These are phyloP conservation scores for Flaveria robusta DNA, from an alignment of 129 eudicot genomes.

Conservation along the genomic window DNA sequence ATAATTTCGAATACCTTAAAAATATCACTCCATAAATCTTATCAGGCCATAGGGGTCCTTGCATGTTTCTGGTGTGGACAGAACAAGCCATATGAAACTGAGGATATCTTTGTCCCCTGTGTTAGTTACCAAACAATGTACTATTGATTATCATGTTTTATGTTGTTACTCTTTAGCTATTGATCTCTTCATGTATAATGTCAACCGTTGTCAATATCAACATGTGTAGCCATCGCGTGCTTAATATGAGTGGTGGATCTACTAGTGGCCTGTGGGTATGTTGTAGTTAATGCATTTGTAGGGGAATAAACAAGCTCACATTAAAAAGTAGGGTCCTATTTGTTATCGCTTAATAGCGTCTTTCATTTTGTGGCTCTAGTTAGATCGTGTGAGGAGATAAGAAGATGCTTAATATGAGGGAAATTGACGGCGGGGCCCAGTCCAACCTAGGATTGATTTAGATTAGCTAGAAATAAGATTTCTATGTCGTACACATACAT, in stretches of 20 bases:
- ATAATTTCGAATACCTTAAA: not conserved
- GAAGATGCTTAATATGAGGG: constrained; percentile 8
- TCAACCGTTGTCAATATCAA: constrained; percentile 5
- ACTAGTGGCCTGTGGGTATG: not conserved
- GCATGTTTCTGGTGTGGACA: constrained; percentile 22
- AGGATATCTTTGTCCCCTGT: constrained; percentile 36
- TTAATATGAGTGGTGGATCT: constrained; percentile 5
- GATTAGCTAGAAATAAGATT: constrained; percentile 16
- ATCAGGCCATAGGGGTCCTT: constrained; percentile 22
- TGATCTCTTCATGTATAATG: not conserved
- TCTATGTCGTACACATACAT: not conserved
- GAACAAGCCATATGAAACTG: constrained; percentile 42
- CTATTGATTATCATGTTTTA: constrained; percentile 20
- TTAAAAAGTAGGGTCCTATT: constrained; percentile 5
- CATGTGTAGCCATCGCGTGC: not conserved
- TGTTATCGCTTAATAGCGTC: not conserved
- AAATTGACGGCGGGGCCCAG: not conserved
- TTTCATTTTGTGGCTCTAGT: constrained; percentile 8
- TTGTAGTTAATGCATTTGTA: not conserved
- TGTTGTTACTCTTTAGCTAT: constrained; percentile 3
- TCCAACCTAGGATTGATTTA: constrained; percentile 13
- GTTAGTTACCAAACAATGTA: constrained; percentile 28
- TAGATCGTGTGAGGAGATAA: constrained; percentile 4
- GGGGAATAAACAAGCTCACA: not conserved
- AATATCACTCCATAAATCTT: not conserved